Base-by-base conservation (phyloP, 176 grass and related monocot species). In the Oryza officinalis region DNA sequence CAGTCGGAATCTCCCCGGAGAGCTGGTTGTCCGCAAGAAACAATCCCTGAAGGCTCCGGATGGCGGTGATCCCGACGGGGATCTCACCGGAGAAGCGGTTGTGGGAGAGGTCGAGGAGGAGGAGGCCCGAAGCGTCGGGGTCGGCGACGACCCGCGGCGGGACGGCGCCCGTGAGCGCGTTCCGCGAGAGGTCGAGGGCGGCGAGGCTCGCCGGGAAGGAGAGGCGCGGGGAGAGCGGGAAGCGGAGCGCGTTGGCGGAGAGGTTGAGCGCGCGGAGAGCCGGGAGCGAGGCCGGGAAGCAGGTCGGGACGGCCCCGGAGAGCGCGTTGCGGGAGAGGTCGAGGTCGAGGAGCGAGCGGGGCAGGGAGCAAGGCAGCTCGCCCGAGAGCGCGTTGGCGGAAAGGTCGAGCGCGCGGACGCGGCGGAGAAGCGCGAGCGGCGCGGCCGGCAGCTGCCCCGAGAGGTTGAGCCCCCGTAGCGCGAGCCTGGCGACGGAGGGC, bases 81-180 rank as follows among this genome's bases (percentile, higher is more conserved):
- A 92, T 95, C 86, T 90, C 90, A n/a, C 92, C 89, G 26, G 92
- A 94, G 66, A 97, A 87, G 70, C 83, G 76, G 47, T 97, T 97
- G n/a, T 89, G 81, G 15, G 92, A 92, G 45, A 97, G 84, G 63
- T 92, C 87, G 85, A 97, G 88, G 47, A 88, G 74, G 38, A 87
- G 82, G 65, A 94, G 92, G 5, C 54, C 67, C 67, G 88, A 91
- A 28, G 77, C 69, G 38, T 94, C 86, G 74, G 80, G 90, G 77
- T 94, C 82, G 65, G 90, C 77, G 14, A 99, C 88, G 74, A 92
- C 72, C 22, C 74, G 86, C 45, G 82, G 85, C n/a, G 95, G 95
- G 28, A 94, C 67, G 28, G 72, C 27, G 27, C 95, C 95, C 8
- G 90, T 59, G 64, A 97, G 82, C 40, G 67, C 71, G 86, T 97